Conservation (phyloP, 345 rosid species). For the Melaleuca quinquenervia region DNA sequence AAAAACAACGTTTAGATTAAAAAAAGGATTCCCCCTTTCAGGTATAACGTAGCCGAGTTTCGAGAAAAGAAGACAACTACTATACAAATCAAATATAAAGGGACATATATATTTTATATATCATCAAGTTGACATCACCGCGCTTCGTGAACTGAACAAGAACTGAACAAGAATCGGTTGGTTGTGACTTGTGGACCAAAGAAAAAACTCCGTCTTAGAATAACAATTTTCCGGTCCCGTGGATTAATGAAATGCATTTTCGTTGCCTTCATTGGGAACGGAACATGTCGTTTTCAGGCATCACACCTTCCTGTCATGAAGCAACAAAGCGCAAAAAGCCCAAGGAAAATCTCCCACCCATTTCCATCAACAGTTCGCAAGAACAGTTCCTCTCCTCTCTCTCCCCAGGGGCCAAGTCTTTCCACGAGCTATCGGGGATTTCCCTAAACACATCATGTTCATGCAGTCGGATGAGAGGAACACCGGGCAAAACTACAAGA, state of each 20-base stretch:
- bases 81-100: neutral
- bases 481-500: neutral
- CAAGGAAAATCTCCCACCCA: neutral
- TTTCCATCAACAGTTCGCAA: neutral
- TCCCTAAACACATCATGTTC: neutral
- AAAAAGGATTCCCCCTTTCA: neutral
- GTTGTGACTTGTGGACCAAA: neutral
- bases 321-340: neutral
- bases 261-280: neutral
- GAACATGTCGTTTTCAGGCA: constrained; percentile 23
- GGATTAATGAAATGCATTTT: neutral
- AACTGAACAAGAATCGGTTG: neutral
- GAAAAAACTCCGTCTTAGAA: neutral
- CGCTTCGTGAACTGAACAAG: neutral
- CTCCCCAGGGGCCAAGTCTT: neutral
- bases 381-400: neutral
- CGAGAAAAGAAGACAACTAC: neutral
- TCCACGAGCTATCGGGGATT: neutral
- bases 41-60: neutral
- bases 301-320: neutral
- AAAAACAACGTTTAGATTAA: neutral
- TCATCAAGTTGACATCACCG: neutral
- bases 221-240: neutral
- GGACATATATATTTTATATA: neutral
- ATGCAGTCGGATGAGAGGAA: neutral